These are phyloP conservation scores for Henckelia pumila DNA, from an alignment of 257 asterid genomes.

Conservation along the genomic window DNA sequence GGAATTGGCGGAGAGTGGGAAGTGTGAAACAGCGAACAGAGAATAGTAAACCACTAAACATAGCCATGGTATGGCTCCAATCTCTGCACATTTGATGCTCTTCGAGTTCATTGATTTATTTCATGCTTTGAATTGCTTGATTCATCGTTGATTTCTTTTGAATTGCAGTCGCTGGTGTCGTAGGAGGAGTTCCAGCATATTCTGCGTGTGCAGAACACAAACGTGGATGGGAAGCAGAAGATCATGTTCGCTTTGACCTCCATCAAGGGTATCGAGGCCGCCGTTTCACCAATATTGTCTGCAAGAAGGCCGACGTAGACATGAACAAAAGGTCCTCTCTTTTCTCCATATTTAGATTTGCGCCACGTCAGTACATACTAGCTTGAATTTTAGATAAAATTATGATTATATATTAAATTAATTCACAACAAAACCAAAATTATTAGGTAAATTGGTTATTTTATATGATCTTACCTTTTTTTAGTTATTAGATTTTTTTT, in stretches of 20 bases:
- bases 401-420: too few species aligned
- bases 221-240: slow-evolving; percentile 93
- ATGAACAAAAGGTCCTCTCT: slow-evolving; percentile 76
- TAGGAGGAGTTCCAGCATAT: slow-evolving; percentile 94
- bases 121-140: too few species aligned
- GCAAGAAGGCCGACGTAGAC: slow-evolving; percentile 90
- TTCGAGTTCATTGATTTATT: too few species aligned
- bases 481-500: too few species aligned
- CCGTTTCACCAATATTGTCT: slow-evolving; percentile 85
- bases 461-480: too few species aligned
- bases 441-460: too few species aligned
- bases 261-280: slow-evolving; percentile 97
- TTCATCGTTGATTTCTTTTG: not conserved
- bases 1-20: not conserved
- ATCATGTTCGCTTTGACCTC: slow-evolving; percentile 95
- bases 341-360: not conserved
- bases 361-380: not conserved
- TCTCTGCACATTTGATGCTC: not conserved
- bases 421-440: too few species aligned
- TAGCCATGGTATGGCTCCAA: slow-evolving; percentile 30
- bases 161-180: slow-evolving; percentile 66
- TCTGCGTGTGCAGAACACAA: slow-evolving; percentile 91
- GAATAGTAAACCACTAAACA: slow-evolving; percentile 7
- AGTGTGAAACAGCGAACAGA: slow-evolving; percentile 28
- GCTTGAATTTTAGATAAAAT: not conserved